Evolutionary conservation across 805 yeast species (phyloP), one percentile per base, ranked within the genome.

Genomic region (Metschnikowia anglica): DNA sequence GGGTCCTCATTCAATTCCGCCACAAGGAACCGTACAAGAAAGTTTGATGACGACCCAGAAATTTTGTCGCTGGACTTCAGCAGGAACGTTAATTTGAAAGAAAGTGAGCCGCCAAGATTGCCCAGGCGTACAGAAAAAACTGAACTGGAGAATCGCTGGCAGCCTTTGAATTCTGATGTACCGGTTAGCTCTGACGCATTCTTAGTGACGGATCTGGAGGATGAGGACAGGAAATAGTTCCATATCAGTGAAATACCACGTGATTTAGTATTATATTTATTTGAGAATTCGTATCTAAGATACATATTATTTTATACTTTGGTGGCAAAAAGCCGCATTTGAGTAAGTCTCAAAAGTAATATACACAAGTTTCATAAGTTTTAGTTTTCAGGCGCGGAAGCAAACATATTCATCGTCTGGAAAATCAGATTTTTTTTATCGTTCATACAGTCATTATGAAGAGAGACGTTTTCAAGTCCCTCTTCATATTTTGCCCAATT

Each of bases 11-110:
- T 53, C 51, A 56, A 59, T 37, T 40, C 46, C 19, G 47, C 42
- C 48, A 51, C 44, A 52, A 54, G 37, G 51, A 63, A 47, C 58
- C 61, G 53, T 49, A 26, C 38, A 27, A 47, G 55, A 55, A 53
- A 49, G 31, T 70, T 58, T 62, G 83, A 78, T 49, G 79, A 76
- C 35, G 84, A 79, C 38, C 83, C 82, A 0, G 73, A 73, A 43
- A 80, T 74, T 47, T 65, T 78, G 44, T 62, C 68, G 39, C 65
- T 69, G 47, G 79, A 76, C 45, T 77, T 79, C 60, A 75, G 72
- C 48, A 73, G 72, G 26, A 54, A 46, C 19, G 68, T 78, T 42
- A 67, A 68, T 42, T 64, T 78, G 55, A 62, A 63, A 30, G 56
- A 48, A 32, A 50, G 45, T 29, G 52, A 49, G 17, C 47, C 55